Conservation (phyloP, 345 rosid genomes). For the Melaleuca alternifolia region DNA sequence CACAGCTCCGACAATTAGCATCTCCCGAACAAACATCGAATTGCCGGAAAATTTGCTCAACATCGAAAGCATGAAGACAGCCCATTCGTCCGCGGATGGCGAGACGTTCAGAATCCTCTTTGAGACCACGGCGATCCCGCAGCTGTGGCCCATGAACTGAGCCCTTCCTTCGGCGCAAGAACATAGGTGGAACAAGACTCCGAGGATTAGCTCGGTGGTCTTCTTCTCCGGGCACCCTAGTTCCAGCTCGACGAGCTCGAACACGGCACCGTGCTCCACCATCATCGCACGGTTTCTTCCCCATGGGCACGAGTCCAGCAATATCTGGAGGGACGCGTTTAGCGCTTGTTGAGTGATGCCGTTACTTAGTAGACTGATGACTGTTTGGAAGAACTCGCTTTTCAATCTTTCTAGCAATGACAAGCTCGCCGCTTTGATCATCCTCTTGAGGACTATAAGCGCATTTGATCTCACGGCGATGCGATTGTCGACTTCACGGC, state of each 20-base stretch:
- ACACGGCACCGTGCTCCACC: slow-evolving; percentile 43
- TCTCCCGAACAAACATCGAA: slow-evolving; percentile 36
- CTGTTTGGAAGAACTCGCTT: slow-evolving; percentile 25
- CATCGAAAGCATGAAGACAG: slow-evolving; percentile 33
- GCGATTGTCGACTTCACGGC: slow-evolving; percentile 7
- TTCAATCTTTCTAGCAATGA: slow-evolving; percentile 32
- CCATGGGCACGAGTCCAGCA: slow-evolving; percentile 36
- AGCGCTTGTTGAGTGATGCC: slow-evolving; percentile 28
- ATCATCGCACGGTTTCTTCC: slow-evolving; percentile 44
- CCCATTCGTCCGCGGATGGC: slow-evolving; percentile 36
- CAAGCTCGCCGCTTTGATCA: slow-evolving; percentile 26
- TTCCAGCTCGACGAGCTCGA: slow-evolving; percentile 63
- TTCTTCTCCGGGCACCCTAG: slow-evolving; percentile 17
- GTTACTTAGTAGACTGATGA: slow-evolving; percentile 29
- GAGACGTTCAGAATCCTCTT: slow-evolving; percentile 48
- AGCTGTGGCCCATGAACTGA: slow-evolving; percentile 37
- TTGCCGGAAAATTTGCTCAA: slow-evolving; percentile 39
- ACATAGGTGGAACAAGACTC: slow-evolving; percentile 48
- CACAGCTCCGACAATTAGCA: slow-evolving; percentile 48
- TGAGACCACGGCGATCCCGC: slow-evolving; percentile 47
- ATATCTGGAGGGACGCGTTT: slow-evolving; percentile 34
- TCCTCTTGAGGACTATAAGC: slow-evolving; percentile 17
- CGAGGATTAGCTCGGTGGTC: slow-evolving; percentile 49
- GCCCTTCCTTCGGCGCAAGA: slow-evolving; percentile 67
- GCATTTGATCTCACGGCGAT: slow-evolving; percentile 25